Evolutionary conservation across 805 yeast genomes (phyloP), one percentile per base, ranked within the genome.

Genomic region (Metschnikowia orientalis): DNA sequence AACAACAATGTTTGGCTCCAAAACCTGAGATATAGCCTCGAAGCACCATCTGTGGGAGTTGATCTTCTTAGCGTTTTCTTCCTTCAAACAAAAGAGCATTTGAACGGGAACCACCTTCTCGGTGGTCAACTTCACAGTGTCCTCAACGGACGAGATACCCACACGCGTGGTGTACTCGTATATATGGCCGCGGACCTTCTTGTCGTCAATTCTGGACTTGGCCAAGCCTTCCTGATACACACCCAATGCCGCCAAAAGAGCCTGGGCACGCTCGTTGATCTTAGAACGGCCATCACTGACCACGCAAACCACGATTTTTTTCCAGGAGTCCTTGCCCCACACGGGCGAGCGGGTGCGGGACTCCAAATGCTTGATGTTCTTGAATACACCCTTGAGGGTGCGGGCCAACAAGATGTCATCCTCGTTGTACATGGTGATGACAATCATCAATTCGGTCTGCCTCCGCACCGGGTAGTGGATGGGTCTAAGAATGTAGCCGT

Each of bases 261-360:
- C 88, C 50, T 79, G 75, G 0, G 96, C 74, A 30, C 89, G 70
- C 28, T 83, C 83, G 56, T 86, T 73, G 37, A 90, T 77, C 47
- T 88, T 86, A 9, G 77, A 73, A 50, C 97, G 77, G 40, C 98
- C 98, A 61, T 90, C 98, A 39, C 89, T 82, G 9, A 90, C 89
- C 18, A 90, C 75, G 45, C 86, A 77, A 12, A 92, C 92, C 8
- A 87, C 95, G 20, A 90, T 78, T 51, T 87, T 90, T 48, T 89
- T 87, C 97, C 97, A 90, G 1, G 95, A 78, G 37, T 86, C 95
- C 26, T 77, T 77, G n/a, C 97, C 97, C 98, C 98, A 90, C 1
- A 78, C 72, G 3, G 47, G 67, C 45, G 72, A 9, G 75, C 78
- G 72, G 19, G 79, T 68, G 40, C 83, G 72, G 32, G 78, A 72